Base-by-base conservation (phyloP, 2,329 filamentous ascomycete species). In the Neocatenulostroma microsporum region DNA sequence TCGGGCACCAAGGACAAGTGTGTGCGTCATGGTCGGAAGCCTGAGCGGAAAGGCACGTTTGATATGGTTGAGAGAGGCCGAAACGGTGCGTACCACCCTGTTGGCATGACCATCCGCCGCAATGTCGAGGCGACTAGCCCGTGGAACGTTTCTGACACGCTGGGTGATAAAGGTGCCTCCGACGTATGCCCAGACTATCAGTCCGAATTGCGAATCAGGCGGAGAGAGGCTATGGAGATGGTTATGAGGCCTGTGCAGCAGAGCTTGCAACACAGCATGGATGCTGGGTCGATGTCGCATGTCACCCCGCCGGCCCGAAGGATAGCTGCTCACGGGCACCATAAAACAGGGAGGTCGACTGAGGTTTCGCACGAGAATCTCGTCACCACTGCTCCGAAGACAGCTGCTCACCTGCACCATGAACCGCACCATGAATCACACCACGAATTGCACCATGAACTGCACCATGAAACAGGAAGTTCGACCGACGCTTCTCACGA, bases 111-210 rank as follows among this genome's bases (percentile, higher is more conserved):
- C 21, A 41, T 43, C 10, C 40, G 46, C 18, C 48, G 48, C 17
- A 51, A 58, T 31, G 40, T 51, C 21, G 52, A 58, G 10, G 49
- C 50, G 8, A 51, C 53, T 10, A 59, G 54, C 41, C 55, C 52
- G 3, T 58, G 51, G 49, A 42, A 36, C 21, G 33, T 13, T 8
- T 14, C 31, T 12, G 34, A 19, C 13, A 5, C 6, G 12, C 3
- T 41, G 34, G 33, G 40, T 41, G 39, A 34, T 35, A 37, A 47
- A 41, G 25, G 38, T 34, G 40, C 29, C n/a, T n/a, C n/a, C 40
- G 42, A 54, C 44, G 48, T 48, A 19, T 57, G 55, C 36, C 54
- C 57, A 11, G 56, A 59, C 31, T 58, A 53, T 36, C 14, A 26
- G 39, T 54, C 13, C 46, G 50, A 7, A 56, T 57, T 41, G 20